Conservation (phyloP, 176 grass and related monocot species). For the Otatea glauca region DNA sequence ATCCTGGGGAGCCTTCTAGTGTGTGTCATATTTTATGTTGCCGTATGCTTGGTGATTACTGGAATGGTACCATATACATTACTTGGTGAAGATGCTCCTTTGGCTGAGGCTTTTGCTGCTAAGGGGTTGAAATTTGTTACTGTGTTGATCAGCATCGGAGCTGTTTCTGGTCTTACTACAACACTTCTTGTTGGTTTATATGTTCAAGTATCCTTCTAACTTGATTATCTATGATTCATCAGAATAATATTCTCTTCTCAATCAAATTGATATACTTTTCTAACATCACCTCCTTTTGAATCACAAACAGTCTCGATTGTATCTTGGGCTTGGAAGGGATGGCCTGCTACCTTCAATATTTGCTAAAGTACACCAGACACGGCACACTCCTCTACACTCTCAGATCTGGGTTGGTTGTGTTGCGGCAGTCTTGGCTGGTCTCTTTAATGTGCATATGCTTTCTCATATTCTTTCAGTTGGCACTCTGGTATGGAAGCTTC, state of each 20-base stretch:
- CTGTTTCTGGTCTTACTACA: slow-evolving; percentile 91
- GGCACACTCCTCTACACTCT: slow-evolving; percentile 93
- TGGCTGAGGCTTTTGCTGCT: slow-evolving; percentile 91
- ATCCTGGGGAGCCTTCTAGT: slow-evolving; percentile 88
- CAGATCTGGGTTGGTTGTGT: slow-evolving; percentile 96
- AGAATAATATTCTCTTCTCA: neutral
- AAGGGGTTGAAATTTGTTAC: slow-evolving; percentile 90
- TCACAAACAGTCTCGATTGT: slow-evolving; percentile 83
- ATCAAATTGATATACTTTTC: slow-evolving; percentile 35
- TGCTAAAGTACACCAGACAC: slow-evolving; percentile 73
- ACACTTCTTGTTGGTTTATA: slow-evolving; percentile 97
- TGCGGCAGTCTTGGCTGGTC: slow-evolving; percentile 77
- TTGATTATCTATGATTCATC: neutral
- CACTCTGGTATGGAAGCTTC: slow-evolving; percentile 70
- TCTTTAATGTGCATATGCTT: slow-evolving; percentile 82
- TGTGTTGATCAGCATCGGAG: slow-evolving; percentile 87
- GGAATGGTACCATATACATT: slow-evolving; percentile 93
- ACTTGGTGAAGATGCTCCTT: slow-evolving; percentile 85
- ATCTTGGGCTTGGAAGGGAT: slow-evolving; percentile 98
- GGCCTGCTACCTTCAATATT: slow-evolving; percentile 82
- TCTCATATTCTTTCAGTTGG: slow-evolving; percentile 99
- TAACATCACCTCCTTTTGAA: slow-evolving; percentile 36
- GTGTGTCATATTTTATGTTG: slow-evolving; percentile 82
- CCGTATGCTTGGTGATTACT: slow-evolving; percentile 95
- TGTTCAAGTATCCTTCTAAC: slow-evolving; percentile 78